Evolutionary conservation across 1,139 yeast species (phyloP).

Genomic region (Entelexis paramagnoliae): DNA sequence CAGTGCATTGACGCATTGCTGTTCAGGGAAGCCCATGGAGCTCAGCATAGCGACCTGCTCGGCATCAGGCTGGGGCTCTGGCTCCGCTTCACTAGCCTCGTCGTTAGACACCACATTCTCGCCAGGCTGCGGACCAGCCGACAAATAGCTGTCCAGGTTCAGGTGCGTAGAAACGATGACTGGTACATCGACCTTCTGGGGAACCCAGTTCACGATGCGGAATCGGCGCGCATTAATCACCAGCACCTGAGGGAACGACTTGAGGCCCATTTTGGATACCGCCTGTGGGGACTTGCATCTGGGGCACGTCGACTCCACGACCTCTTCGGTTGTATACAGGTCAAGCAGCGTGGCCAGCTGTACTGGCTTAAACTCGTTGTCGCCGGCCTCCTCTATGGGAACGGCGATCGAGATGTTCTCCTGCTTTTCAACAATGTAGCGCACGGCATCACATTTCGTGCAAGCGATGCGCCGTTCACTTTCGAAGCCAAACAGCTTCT

Average conservation of each 20-base stretch:
- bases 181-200: conserved; percentile 70
- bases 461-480: conserved; percentile 60
- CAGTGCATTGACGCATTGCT: conserved; percentile 57
- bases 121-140: conserved; percentile 33
- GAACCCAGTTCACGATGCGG: conserved; percentile 80
- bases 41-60: conserved; percentile 46
- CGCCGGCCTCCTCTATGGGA: conserved; percentile 40
- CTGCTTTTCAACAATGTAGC: conserved; percentile 47
- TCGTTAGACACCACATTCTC: conserved; percentile 36
- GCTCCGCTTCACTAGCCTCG: conserved; percentile 22
- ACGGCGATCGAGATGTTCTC: conserved; percentile 63
- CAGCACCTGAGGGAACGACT: conserved; percentile 58
- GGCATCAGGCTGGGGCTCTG: conserved; percentile 46
- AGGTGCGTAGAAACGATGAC: conserved; percentile 46
- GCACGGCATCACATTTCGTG: conserved; percentile 49
- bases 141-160: conserved; percentile 34
- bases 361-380: conserved; percentile 42
- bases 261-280: conserved; percentile 38
- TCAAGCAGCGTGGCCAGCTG: conserved; percentile 44
- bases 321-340: conserved; percentile 43
- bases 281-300: conserved; percentile 44
- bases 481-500: conserved; percentile 52
- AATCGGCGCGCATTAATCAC: conserved; percentile 71
- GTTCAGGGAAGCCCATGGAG: conserved; percentile 81
- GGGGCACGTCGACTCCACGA: conserved; percentile 53